phyloP scores from a whole-genome alignment of 2,329 filamentous ascomycete genomes.

The Cladosporium sp. region DNA sequence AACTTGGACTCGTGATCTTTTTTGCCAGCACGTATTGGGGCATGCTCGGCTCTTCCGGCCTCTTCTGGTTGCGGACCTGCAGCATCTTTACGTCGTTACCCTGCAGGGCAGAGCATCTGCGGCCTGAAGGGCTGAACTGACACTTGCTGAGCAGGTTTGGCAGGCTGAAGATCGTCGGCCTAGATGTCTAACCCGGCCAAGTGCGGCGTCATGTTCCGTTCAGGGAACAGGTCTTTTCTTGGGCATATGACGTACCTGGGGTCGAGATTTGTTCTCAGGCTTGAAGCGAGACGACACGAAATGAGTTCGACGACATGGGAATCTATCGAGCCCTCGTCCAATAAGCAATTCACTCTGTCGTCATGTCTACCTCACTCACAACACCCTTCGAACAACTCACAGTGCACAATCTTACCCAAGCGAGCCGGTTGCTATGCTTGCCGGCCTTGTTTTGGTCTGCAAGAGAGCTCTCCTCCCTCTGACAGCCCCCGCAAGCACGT shows the following conservation, averaged over 20 bases:
- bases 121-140: constrained; percentile 1
- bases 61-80: background rate
- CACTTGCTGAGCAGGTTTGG: constrained; percentile 7
- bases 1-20: constrained; percentile 1
- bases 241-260: constrained; percentile 2
- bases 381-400: background rate
- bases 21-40: background rate
- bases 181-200: background rate
- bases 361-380: background rate
- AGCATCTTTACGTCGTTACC: constrained; percentile 1
- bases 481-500: background rate
- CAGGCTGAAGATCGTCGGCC: constrained; percentile 1
- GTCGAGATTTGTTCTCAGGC: background rate
- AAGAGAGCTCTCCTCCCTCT: background rate
- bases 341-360: background rate
- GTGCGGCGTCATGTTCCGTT: background rate
- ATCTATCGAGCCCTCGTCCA: background rate
- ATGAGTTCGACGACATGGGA: constrained; percentile 1
- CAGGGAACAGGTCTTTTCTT: background rate
- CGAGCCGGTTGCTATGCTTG: background rate
- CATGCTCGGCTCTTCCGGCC: constrained; percentile 4
- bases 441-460: background rate
- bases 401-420: background rate
- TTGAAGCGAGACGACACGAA: background rate
- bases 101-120: background rate